Evolutionary conservation across 495 filamentous ascomycete species (phyloP).

Genomic region (Tetracladium marchalianum): DNA sequence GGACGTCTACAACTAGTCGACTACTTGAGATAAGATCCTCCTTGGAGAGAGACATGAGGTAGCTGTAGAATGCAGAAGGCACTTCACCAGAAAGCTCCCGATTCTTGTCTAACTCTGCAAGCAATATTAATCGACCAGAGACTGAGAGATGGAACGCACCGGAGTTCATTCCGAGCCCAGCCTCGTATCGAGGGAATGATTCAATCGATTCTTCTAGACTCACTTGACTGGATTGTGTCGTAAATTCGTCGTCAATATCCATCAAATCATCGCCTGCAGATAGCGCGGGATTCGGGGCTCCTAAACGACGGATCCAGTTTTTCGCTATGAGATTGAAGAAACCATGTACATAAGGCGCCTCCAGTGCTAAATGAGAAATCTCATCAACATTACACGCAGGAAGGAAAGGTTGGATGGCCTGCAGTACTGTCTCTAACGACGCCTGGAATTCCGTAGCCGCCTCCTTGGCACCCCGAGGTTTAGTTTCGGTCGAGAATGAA

Average conservation of each 20-base stretch:
- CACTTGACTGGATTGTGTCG: constrained; percentile 40
- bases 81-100: constrained; percentile 26
- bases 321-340: constrained; percentile 20
- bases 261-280: constrained; percentile 42
- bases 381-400: constrained; percentile 10
- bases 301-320: constrained; percentile 4
- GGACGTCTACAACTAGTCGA: constrained; percentile 38
- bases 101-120: constrained; percentile 28
- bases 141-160: constrained; percentile 39
- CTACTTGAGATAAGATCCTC: constrained; percentile 41
- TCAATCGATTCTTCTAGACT: constrained; percentile 23
- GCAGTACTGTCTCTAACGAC: constrained; percentile 6
- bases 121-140: constrained; percentile 27
- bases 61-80: constrained; percentile 40
- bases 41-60: constrained; percentile 45
- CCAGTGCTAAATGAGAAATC: constrained; percentile 16
- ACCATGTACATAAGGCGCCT: constrained; percentile 17
- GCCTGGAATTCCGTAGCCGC: constrained; percentile 1
- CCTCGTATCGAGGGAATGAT: constrained; percentile 36
- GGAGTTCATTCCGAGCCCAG: constrained; percentile 32
- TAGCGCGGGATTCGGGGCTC: not conserved
- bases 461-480: constrained; percentile 2
- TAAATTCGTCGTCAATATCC: constrained; percentile 67
- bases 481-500: constrained; percentile 2
- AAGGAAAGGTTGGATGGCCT: constrained; percentile 13